Conservation (phyloP, 148 eudicot species). For the Heliamphora exappendiculata region DNA sequence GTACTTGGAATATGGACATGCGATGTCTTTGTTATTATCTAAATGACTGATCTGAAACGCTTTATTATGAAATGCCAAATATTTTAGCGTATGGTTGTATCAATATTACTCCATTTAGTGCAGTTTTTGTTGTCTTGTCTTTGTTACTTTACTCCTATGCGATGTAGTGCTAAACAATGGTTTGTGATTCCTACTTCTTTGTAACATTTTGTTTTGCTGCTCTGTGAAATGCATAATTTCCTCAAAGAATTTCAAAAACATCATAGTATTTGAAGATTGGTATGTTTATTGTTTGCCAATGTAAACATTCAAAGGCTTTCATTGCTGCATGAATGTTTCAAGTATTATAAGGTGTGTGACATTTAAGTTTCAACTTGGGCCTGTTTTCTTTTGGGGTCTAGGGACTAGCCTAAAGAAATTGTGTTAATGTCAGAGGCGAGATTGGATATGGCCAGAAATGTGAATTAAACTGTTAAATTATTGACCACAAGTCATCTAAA, state of each 20-base stretch:
- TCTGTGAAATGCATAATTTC: too few species aligned
- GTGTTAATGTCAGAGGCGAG: not conserved
- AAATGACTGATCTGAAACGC: not conserved
- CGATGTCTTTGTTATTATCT: not conserved
- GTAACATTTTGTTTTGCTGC: not conserved
- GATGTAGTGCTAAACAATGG: not conserved
- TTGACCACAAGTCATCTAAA: too few species aligned
- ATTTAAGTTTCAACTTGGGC: too few species aligned
- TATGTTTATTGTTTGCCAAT: too few species aligned
- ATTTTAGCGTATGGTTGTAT: not conserved
- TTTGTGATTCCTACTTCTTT: not conserved
- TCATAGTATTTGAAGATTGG: too few species aligned
- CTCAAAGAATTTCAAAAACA: too few species aligned
- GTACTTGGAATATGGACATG: not conserved
- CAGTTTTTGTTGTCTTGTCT: not conserved
- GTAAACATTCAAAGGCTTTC: too few species aligned
- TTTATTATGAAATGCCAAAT: not conserved
- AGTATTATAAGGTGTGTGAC: too few species aligned
- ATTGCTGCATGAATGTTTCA: too few species aligned
- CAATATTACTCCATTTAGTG: too few species aligned
- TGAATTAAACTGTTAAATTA: too few species aligned
- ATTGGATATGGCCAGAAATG: too few species aligned
- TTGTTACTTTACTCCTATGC: not conserved
- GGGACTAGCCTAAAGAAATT: not conserved
- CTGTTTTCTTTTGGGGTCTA: not conserved